phyloP scores from a whole-genome alignment of 108 stramenopile genomes.

The Craspedostauros australis region DNA sequence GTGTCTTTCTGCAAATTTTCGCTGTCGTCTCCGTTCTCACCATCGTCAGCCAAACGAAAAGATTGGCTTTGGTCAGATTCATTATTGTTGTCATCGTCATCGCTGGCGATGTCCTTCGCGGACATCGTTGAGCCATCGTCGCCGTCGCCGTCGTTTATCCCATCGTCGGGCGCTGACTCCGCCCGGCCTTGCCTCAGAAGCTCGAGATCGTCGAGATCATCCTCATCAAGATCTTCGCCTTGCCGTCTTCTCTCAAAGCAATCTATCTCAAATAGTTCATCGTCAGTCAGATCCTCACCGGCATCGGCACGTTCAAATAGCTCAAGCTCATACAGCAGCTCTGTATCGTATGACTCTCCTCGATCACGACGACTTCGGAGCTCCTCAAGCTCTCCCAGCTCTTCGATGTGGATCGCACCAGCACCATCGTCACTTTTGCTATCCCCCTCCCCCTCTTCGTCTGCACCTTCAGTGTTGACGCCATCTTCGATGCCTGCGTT shows the following conservation, averaged over 20 bases:
- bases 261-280: conserved; percentile 17
- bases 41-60: no score
- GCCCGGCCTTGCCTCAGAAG: neutral
- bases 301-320: conserved; percentile 2
- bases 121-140: neutral
- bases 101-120: neutral
- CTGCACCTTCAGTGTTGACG: no score
- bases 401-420: no score
- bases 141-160: neutral
- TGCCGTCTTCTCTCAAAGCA: conserved; percentile 8
- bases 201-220: conserved; percentile 4
- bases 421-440: neutral
- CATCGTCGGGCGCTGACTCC: neutral
- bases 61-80: no score
- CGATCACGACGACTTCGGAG: neutral
- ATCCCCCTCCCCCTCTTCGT: neutral
- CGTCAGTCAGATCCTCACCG: conserved; percentile 14
- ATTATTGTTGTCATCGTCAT: neutral
- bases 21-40: no score
- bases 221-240: conserved; percentile 6
- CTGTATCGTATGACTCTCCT: conserved; percentile 11
- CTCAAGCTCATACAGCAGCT: conserved; percentile 20
- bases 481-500: neutral
- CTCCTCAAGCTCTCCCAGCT: neutral
- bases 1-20: no score